A percentile compares a stretch with the other conserved stretches of the same genome.
Conservation (phyloP, 805 yeast genomes). For the Teunomyces gatunensis region DNA sequence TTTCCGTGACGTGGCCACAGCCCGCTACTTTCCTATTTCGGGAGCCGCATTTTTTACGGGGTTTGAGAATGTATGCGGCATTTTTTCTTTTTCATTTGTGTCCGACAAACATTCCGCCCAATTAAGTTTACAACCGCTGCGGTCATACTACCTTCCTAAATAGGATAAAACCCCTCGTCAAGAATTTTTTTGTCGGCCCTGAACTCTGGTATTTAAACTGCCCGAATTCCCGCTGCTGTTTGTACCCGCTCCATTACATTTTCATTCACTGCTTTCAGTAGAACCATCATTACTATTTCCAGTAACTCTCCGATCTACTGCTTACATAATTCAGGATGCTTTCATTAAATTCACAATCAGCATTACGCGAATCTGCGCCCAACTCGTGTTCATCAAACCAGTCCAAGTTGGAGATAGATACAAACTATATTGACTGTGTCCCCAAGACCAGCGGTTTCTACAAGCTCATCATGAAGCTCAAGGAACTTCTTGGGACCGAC, state of each 20-base stretch:
- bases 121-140: conserved; percentile 1
- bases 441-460: conserved; percentile 12
- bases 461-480: conserved; percentile 26
- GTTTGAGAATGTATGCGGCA: not conserved
- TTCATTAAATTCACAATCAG: conserved; percentile 1
- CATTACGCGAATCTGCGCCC: not conserved
- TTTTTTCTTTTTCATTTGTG: too few species aligned
- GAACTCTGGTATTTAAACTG: not conserved
- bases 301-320: not conserved
- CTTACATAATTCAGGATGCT: not conserved
- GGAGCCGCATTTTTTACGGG: not conserved
- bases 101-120: not conserved
- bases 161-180: not conserved
- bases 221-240: not conserved
- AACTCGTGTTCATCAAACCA: conserved; percentile 2
- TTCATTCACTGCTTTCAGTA: not conserved
- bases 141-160: not conserved
- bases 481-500: conserved; percentile 25
- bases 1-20: not conserved
- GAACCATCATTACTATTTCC: not conserved
- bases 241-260: not conserved
- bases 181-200: not conserved
- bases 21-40: not conserved
- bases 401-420: conserved; percentile 3
- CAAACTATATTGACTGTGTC: conserved; percentile 1